These are phyloP conservation scores for Calonectria pauciramosa DNA, from an alignment of 2,329 filamentous ascomycete genomes.

Conservation along the genomic window DNA sequence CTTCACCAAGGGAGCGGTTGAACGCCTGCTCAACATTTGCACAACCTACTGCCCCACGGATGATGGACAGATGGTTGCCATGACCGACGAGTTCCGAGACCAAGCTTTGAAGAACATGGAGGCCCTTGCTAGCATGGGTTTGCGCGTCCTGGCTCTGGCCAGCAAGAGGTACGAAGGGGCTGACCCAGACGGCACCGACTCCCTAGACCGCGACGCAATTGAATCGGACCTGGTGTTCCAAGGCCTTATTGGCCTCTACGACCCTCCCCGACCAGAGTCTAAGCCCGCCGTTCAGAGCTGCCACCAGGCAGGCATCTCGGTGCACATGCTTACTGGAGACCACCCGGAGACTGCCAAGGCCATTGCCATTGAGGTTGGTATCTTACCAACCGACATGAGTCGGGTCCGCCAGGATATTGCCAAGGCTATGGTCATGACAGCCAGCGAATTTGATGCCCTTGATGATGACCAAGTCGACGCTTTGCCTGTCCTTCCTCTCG, in stretches of 20 bases:
- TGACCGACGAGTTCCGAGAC: conserved; percentile 67
- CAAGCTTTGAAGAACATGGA: conserved; percentile 78
- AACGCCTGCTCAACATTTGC: conserved; percentile 76
- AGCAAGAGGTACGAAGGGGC: conserved; percentile 59
- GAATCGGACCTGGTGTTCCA: conserved; percentile 76
- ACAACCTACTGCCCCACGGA: conserved; percentile 62
- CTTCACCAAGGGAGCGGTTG: conserved; percentile 78
- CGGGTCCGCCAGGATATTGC: conserved; percentile 67
- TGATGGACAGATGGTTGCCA: conserved; percentile 51
- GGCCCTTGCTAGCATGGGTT: conserved; percentile 74
- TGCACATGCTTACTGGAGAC: conserved; percentile 79
- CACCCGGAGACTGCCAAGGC: conserved; percentile 75
- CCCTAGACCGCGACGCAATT: conserved; percentile 61
- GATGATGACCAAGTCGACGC: conserved; percentile 74
- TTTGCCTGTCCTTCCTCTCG: conserved; percentile 74
- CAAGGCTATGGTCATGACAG: conserved; percentile 75
- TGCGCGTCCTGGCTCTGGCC: conserved; percentile 78
- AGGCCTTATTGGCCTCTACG: conserved; percentile 80
- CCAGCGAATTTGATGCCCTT: conserved; percentile 75
- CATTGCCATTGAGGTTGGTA: conserved; percentile 75
- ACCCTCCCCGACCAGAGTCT: conserved; percentile 78
- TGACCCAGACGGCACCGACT: conserved; percentile 51
- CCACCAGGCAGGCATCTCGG: conserved; percentile 72
- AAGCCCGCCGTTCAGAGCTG: conserved; percentile 70
- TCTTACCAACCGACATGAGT: conserved; percentile 66